A percentile compares a stretch with the other conserved stretches of the same genome.
These are phyloP conservation scores for Citrus sp. DNA, from an alignment of 345 rosid species.

Conservation along the genomic window DNA sequence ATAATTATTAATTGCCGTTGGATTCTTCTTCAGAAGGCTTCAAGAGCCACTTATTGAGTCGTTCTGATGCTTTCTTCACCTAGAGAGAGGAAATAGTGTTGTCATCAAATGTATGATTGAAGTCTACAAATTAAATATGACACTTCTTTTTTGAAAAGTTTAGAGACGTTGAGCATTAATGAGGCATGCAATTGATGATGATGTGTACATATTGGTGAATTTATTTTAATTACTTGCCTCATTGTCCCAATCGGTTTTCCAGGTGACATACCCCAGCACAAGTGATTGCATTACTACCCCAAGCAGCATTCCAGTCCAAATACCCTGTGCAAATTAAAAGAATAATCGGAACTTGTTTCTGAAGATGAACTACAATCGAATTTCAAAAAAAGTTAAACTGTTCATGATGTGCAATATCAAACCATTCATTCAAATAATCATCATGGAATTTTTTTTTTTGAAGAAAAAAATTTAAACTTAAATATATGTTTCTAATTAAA, in stretches of 20 bases:
- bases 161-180: neutral
- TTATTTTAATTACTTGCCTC: constrained; percentile 29
- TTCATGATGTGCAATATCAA: too few species aligned
- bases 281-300: constrained; percentile 37
- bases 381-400: too few species aligned
- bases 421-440: too few species aligned
- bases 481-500: too few species aligned
- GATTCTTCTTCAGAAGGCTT: constrained; percentile 22
- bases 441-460: too few species aligned
- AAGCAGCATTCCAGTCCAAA: constrained; percentile 57
- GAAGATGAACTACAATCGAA: too few species aligned
- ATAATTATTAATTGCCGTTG: neutral
- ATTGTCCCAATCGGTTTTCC: constrained; percentile 49
- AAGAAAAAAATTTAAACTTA: too few species aligned
- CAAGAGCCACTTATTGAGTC: constrained; percentile 35
- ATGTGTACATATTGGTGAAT: neutral
- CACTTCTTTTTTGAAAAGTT: neutral
- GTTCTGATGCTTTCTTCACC: constrained; percentile 38
- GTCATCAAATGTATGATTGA: neutral
- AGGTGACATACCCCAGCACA: constrained; percentile 39
- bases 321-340: constrained; percentile 30
- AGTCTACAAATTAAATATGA: neutral
- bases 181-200: neutral
- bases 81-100: neutral
- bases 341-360: too few species aligned